Evolutionary conservation across 768 basidiomycete species (phyloP), one percentile per base, ranked within the genome.

Genomic region (Cantharellus cinnabarinus): DNA sequence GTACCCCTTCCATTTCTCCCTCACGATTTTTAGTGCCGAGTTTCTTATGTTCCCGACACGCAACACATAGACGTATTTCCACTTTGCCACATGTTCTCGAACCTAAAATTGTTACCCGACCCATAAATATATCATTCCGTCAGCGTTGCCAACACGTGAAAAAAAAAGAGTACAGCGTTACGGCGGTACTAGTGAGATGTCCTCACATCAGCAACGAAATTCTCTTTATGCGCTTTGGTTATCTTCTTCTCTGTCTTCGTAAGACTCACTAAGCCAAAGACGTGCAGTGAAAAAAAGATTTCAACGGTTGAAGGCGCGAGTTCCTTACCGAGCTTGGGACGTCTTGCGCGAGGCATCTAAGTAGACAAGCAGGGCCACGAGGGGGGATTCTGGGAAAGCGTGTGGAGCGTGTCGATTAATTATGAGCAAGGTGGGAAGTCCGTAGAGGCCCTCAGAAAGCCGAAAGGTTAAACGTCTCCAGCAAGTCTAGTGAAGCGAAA

Each of bases 21-120:
- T 78, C 53, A 98, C 88, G 57, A 89, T 90, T 76, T 98, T 93
- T 42, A 99, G 73, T 70, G 89, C 85, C 37, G 90, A 74, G 72
- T 94, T 98, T 61, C 95, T 77, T 90, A 97, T 94, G 64, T 90
- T 81, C 14, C 91, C 93, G 3, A 97, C 89, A 65, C 85, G 82
- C 68, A 99, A 95, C 42, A 97, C 68, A 89, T 91, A 99, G 72
- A 89, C 85, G 70, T 95, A 93, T 67, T 79, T 79, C 83, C 88
- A 97, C 73, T 89, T 86, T 64, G 93, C 89, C 29, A 82, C 73
- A 68, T 82, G 81, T 67, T 76, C 76, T 74, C 89, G 85, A 58
- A 98, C 74, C 89, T 91, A 35, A 57, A 34, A 37, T 20, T 42
- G 38, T 40, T 15, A 54, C 40, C 20, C 29, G 29, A 48, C 10